Base-by-base conservation (phyloP, 2,329 filamentous ascomycete species). In the Arthroderma sp. region DNA sequence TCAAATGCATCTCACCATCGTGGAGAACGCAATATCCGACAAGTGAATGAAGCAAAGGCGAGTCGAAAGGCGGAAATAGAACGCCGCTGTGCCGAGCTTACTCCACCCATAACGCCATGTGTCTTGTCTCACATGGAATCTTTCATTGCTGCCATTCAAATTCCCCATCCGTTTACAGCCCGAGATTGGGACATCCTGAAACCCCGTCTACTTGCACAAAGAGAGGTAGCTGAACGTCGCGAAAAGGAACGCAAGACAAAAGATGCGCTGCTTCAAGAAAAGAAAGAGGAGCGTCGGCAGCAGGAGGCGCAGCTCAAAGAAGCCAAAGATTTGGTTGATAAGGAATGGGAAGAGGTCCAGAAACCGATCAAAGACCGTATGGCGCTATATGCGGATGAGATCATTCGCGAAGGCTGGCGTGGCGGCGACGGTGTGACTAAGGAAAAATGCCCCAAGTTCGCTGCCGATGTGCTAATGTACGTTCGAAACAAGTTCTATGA, bases 141-240 rank as follows among this genome's bases (percentile, higher is more conserved):
- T 1, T 89, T 86, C 59, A 77, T 81, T 56, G 81, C 81, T 33
- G 80, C 84, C 29, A 73, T 83, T 38, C 77, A 84, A 50, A 81
- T 85, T 33, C 74, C 75, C 6, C 71, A 75, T 27, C 78, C 80
- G 15, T 66, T 89, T 53, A 79, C 76, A 50, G 81, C 86, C 47
- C 67, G 70, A 44, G 76, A 79, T 3, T 89, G 83, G 84, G 73
- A 76, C 42, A 64, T 81, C 43, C 67, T 88, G 32, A 77, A 78
- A 53, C 77, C 79, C 40, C 77, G 79, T 47, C 67, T 89, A 9
- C 61, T 84, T 31, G 72, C 74, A 22, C 81, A 87, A 60, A 71
- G 78, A 52, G 68, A 72, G 47, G 72, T 74, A 51, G 80, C 80
- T n/a, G 78, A 84, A 61, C 66, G 68, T 45, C 62, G 64, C 46